Conservation (phyloP, 257 asterid species). For the Capsicum baccatum region DNA sequence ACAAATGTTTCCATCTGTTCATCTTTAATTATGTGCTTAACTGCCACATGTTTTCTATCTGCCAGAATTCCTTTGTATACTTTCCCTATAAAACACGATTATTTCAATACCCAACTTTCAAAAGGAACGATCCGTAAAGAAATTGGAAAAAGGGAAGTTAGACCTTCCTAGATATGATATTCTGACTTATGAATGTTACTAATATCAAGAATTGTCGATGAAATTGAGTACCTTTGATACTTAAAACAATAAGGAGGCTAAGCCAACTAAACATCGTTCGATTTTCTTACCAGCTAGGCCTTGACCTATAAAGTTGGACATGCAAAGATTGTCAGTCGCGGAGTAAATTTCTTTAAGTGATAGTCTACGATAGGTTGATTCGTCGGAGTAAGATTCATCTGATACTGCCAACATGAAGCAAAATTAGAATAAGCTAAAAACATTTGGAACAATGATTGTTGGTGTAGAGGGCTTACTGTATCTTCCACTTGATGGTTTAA, state of each 20-base stretch:
- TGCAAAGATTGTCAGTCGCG: constrained; percentile 65
- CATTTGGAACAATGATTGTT: constrained; percentile 3
- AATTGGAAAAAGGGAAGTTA: not conserved
- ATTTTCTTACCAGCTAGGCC: constrained; percentile 70
- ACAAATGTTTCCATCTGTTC: constrained; percentile 83
- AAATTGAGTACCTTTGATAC: not conserved
- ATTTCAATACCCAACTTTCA: not conserved
- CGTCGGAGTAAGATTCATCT: constrained; percentile 39
- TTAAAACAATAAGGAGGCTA: not conserved
- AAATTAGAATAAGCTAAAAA: constrained; percentile 20
- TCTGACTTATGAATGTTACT: not conserved
- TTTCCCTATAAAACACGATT: constrained; percentile 53
- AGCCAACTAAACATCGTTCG: not conserved
- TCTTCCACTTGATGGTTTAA: constrained; percentile 34
- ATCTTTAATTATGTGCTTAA: constrained; percentile 77
- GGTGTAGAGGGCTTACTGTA: constrained; percentile 39
- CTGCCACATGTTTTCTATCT: constrained; percentile 57
- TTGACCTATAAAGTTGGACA: constrained; percentile 77
- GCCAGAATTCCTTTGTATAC: constrained; percentile 66
- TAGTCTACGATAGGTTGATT: constrained; percentile 45
- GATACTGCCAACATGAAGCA: constrained; percentile 34
- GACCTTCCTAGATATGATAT: not conserved
- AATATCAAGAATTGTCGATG: not conserved
- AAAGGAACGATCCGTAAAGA: not conserved
- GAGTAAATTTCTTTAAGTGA: constrained; percentile 54